These are phyloP conservation scores for Plantago ovata DNA, from an alignment of 257 asterid genomes.

Conservation along the genomic window DNA sequence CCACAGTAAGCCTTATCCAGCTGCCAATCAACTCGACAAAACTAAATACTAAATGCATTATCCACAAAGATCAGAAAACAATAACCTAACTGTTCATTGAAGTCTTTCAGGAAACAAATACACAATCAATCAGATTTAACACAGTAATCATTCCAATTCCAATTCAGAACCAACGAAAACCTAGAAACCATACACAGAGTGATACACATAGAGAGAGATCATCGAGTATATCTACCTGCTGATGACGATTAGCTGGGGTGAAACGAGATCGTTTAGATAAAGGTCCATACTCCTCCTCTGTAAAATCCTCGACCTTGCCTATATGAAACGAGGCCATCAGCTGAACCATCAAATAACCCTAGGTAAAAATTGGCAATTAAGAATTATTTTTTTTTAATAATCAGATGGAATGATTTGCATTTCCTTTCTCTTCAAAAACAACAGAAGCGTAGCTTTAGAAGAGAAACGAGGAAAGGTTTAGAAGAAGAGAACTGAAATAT, in stretches of 20 bases:
- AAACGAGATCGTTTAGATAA: slow-evolving; percentile 32
- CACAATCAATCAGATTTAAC: no score
- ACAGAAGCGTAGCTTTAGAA: not conserved
- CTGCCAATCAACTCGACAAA: no score
- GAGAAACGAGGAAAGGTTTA: slow-evolving; percentile 6
- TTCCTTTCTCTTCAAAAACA: slow-evolving; percentile 9
- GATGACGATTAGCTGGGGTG: slow-evolving; percentile 13
- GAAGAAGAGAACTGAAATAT: not conserved
- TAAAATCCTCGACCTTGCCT: slow-evolving; percentile 25
- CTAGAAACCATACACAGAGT: not conserved
- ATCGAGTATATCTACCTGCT: slow-evolving; percentile 22
- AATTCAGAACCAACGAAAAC: no score
- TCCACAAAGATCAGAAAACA: no score
- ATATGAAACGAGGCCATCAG: slow-evolving; percentile 20
- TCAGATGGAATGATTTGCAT: not conserved
- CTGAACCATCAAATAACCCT: slow-evolving; percentile 18
- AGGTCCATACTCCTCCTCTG: slow-evolving; percentile 33
- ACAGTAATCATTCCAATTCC: no score
- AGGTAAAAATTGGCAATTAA: not conserved
- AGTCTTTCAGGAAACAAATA: no score
- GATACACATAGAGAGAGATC: not conserved
- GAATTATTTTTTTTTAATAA: not conserved
- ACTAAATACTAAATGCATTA: no score
- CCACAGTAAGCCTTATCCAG: no score
- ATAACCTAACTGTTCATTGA: no score